A percentile compares a stretch with the other conserved stretches of the same genome.
These are phyloP conservation scores for Pyrenochaeta sp. DNA, from an alignment of 2,329 filamentous ascomycete species.

Conservation along the genomic window DNA sequence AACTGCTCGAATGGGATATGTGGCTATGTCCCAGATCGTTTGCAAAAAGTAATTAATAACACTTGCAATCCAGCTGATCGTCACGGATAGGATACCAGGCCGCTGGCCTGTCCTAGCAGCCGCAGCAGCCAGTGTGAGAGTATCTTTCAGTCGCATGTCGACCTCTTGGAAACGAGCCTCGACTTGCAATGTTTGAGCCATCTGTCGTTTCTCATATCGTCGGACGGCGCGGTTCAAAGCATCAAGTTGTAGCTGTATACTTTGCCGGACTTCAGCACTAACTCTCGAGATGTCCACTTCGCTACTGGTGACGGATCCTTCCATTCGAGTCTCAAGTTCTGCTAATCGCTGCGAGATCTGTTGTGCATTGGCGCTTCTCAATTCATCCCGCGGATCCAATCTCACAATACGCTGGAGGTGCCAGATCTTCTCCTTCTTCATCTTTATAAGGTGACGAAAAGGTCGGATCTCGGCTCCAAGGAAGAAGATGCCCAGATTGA, in stretches of 20 bases:
- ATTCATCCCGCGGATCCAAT: slow-evolving; percentile 26
- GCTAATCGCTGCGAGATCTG: slow-evolving; percentile 70
- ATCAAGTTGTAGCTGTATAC: slow-evolving; percentile 82
- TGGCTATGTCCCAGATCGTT: slow-evolving; percentile 33
- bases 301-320: slow-evolving; percentile 48
- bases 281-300: slow-evolving; percentile 52
- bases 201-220: slow-evolving; percentile 88
- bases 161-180: slow-evolving; percentile 77
- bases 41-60: slow-evolving; percentile 30
- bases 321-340: slow-evolving; percentile 68
- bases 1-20: slow-evolving; percentile 39
- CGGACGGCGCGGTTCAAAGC: slow-evolving; percentile 87
- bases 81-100: slow-evolving; percentile 39
- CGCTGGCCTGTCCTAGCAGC: slow-evolving; percentile 54
- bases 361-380: slow-evolving; percentile 26
- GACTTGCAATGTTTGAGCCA: slow-evolving; percentile 75
- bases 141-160: slow-evolving; percentile 76
- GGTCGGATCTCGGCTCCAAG: slow-evolving; percentile 87
- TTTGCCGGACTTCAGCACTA: slow-evolving; percentile 65
- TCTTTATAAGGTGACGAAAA: slow-evolving; percentile 78
- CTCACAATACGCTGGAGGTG: slow-evolving; percentile 78
- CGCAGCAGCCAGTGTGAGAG: slow-evolving; percentile 80
- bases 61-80: slow-evolving; percentile 37
- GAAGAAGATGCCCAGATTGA: slow-evolving; percentile 90
- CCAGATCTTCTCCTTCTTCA: slow-evolving; percentile 79